Evolutionary conservation across 2,329 filamentous ascomycete genomes (phyloP).

Genomic region (Endoconidiophora laricicola): DNA sequence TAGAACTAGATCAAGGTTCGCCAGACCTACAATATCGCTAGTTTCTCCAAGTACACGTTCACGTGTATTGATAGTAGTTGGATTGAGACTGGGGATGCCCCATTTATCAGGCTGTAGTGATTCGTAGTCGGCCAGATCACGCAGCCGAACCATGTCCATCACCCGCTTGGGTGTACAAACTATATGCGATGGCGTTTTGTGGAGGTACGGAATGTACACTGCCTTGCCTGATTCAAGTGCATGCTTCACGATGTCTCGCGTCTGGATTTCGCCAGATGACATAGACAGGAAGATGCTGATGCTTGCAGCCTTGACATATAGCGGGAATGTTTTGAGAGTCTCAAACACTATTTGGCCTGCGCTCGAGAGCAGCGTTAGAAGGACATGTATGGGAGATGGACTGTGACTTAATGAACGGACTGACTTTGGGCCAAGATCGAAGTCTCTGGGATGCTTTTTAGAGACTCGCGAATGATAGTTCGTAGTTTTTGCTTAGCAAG

Average conservation of each 20-base stretch:
- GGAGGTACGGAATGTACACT: conserved; percentile 84
- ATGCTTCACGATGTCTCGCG: conserved; percentile 63
- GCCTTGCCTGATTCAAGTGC: conserved; percentile 62
- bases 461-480: conserved; percentile 47
- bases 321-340: conserved; percentile 46
- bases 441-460: conserved; percentile 45
- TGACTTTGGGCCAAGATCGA: conserved; percentile 54
- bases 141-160: conserved; percentile 89
- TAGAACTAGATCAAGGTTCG: conserved; percentile 65
- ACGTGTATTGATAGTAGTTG: conserved; percentile 45
- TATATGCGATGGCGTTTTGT: conserved; percentile 36
- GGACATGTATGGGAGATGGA: background rate
- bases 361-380: background rate
- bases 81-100: conserved; percentile 79
- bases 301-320: conserved; percentile 57
- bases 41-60: conserved; percentile 56
- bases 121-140: conserved; percentile 60
- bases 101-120: conserved; percentile 63
- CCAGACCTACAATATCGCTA: conserved; percentile 26
- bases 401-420: background rate
- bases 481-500: conserved; percentile 64
- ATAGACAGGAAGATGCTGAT: conserved; percentile 89
- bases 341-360: conserved; percentile 50
- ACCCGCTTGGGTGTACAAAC: conserved; percentile 42
- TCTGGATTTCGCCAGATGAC: conserved; percentile 75